Conservation (phyloP, 768 basidiomycete species). For the Russula earlei region DNA sequence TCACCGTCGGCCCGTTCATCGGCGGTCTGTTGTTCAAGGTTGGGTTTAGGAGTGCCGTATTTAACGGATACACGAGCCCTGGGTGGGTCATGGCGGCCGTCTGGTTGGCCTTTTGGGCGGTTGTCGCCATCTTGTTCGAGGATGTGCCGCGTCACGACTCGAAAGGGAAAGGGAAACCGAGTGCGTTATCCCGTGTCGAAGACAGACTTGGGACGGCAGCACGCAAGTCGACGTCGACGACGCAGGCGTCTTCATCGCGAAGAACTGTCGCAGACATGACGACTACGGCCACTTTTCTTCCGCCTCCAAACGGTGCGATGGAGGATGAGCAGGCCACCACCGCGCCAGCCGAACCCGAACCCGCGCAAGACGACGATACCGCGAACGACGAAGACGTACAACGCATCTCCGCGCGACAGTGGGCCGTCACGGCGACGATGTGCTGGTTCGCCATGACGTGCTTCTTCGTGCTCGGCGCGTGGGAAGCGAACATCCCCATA, state of each 20-base stretch:
- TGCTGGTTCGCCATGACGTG: slow-evolving; percentile 63
- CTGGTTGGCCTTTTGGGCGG: slow-evolving; percentile 45
- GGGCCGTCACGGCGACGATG: slow-evolving; percentile 52
- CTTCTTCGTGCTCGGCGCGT: slow-evolving; percentile 61
- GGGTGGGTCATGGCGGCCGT: slow-evolving; percentile 53
- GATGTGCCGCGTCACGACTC: slow-evolving; percentile 24
- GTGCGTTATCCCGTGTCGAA: too few relatives aligned
- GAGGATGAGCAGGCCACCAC: background rate
- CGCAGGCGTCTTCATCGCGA: too few relatives aligned
- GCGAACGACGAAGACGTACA: slow-evolving; percentile 3
- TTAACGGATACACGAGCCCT: slow-evolving; percentile 61
- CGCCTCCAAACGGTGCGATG: background rate
- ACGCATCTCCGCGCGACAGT: slow-evolving; percentile 28
- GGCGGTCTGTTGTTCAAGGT: slow-evolving; percentile 55
- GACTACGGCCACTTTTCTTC: background rate
- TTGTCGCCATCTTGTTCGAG: slow-evolving; percentile 26
- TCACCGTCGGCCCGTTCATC: slow-evolving; percentile 53
- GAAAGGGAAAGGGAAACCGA: too few relatives aligned
- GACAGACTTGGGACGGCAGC: too few relatives aligned
- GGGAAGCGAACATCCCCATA: slow-evolving; percentile 62
- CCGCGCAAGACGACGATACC: background rate
- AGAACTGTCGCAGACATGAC: background rate
- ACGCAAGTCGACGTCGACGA: too few relatives aligned
- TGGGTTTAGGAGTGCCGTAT: slow-evolving; percentile 44
- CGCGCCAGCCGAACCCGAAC: background rate